Base-by-base conservation (phyloP, 148 eudicot species). In the Nyssa sinensis region DNA sequence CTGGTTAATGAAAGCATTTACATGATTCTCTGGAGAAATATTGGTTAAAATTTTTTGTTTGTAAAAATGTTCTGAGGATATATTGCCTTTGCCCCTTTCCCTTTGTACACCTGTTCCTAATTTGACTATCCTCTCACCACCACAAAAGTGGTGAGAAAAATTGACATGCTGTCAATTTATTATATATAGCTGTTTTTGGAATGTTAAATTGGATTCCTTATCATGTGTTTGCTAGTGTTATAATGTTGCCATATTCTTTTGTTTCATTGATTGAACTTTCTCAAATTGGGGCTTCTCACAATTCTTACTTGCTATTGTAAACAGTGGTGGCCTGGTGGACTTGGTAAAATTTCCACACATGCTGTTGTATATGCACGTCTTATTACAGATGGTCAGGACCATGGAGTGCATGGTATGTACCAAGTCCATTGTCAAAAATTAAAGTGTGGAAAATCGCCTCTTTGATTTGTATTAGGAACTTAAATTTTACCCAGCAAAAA, bases 311-410 rank as follows among this genome's bases (percentile, higher is more conserved):
- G 24, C 66, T 39, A 19, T 69, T 76, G 34, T 82, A 60, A 47
- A 33, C 82, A 95, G 97, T 95, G 99, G 99, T 95, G 99, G 99
- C 99, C 99, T 74, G 99, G 99, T 75, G 99, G 99, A 53, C 78
- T 95, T 77, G 97, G 99, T 35, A 95, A 92, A 84, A 83, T 86
- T 31, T 89, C 99, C 34, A 95, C 97, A 1, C 99, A 95, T 85
- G 97, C 86, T 61, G 70, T 93, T 75, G 93, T 89, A 25, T 95
- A 87, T 88, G 97, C 97, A 58, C 92, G 97, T 25, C 88, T 95
- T 51, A 79, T 95, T 71, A 76, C 81, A 62, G 93, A 85, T 67
- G 97, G 91, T 65, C 75, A 74, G 85, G 96, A 92, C 73, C 83
- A 95, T 74, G 99, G 99, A 11, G 88, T 95, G 34, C 86, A 95